phyloP scores from a whole-genome alignment of 2,329 filamentous ascomycete species.

The Pseudogymnoascus sp. region DNA sequence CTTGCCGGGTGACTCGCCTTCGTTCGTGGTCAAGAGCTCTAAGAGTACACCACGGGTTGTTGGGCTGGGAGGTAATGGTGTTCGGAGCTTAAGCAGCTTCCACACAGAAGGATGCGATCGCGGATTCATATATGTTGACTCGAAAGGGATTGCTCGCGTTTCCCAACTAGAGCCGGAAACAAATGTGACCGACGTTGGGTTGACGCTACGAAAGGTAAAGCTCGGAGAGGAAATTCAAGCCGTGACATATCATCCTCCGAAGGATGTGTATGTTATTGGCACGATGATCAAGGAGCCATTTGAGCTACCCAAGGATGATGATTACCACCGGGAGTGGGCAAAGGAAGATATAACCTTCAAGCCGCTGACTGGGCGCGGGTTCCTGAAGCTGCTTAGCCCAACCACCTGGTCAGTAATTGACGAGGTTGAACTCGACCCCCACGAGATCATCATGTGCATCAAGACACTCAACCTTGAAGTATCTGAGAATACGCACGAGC shows the following conservation, averaged over 20 bases:
- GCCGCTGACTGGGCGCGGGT: constrained; percentile 65
- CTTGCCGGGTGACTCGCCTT: constrained; percentile 70
- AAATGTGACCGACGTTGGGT: constrained; percentile 67
- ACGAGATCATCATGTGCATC: constrained; percentile 74
- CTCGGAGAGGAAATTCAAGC: constrained; percentile 65
- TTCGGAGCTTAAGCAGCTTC: constrained; percentile 68
- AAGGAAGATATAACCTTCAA: constrained; percentile 57
- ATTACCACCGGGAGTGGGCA: constrained; percentile 72
- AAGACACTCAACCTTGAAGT: constrained; percentile 80
- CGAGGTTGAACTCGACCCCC: constrained; percentile 62
- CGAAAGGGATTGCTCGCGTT: constrained; percentile 64
- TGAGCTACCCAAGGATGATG: constrained; percentile 78
- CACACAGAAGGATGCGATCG: constrained; percentile 70
- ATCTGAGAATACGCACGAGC: constrained; percentile 84
- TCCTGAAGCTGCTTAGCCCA: constrained; percentile 72
- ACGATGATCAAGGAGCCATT: constrained; percentile 65
- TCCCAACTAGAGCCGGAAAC: constrained; percentile 62
- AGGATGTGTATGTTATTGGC: constrained; percentile 69
- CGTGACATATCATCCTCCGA: constrained; percentile 69
- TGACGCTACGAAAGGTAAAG: constrained; percentile 66
- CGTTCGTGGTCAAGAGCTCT: constrained; percentile 75
- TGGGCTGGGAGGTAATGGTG: constrained; percentile 60
- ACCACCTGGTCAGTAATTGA: constrained; percentile 74
- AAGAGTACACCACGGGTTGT: constrained; percentile 70
- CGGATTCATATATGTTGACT: constrained; percentile 78